A percentile compares a stretch with the other conserved stretches of the same genome.
phyloP scores from a whole-genome alignment of 2,329 filamentous ascomycete species.

The Chalaropsis ovoidea region DNA sequence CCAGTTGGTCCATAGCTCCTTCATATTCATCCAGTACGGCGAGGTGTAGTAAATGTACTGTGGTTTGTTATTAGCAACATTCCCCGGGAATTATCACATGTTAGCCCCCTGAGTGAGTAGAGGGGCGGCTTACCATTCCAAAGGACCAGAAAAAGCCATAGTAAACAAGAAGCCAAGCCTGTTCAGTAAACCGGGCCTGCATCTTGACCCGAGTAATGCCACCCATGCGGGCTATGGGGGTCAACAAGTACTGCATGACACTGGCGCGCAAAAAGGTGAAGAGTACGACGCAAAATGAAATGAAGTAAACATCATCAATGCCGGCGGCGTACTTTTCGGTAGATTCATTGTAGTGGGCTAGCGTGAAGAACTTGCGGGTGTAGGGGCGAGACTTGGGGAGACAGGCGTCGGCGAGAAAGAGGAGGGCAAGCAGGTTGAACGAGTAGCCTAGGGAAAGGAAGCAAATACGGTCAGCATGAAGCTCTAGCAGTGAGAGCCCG shows the following conservation, averaged over 20 bases:
- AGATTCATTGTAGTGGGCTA: slow-evolving; percentile 68
- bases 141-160: slow-evolving; percentile 71
- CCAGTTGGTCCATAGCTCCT: slow-evolving; percentile 75
- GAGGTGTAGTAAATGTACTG: slow-evolving; percentile 75
- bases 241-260: slow-evolving; percentile 77
- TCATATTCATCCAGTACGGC: slow-evolving; percentile 65
- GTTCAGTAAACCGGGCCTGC: slow-evolving; percentile 77
- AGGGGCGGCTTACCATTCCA: slow-evolving; percentile 56
- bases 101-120: neutral
- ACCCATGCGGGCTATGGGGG: slow-evolving; percentile 60
- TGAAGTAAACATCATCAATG: slow-evolving; percentile 66
- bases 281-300: slow-evolving; percentile 67
- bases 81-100: neutral
- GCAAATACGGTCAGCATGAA: slow-evolving; percentile 28
- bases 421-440: slow-evolving; percentile 71
- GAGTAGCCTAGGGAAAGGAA: slow-evolving; percentile 55
- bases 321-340: slow-evolving; percentile 66
- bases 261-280: slow-evolving; percentile 80
- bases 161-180: slow-evolving; percentile 84
- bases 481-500: too few species aligned
- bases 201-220: slow-evolving; percentile 70
- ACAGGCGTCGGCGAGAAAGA: slow-evolving; percentile 69
- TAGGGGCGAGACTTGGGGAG: slow-evolving; percentile 69
- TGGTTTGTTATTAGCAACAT: slow-evolving; percentile 13
- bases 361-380: slow-evolving; percentile 78